Base-by-base conservation (phyloP, 164 flowering plant genomes). In the Pachysandra terminalis region DNA sequence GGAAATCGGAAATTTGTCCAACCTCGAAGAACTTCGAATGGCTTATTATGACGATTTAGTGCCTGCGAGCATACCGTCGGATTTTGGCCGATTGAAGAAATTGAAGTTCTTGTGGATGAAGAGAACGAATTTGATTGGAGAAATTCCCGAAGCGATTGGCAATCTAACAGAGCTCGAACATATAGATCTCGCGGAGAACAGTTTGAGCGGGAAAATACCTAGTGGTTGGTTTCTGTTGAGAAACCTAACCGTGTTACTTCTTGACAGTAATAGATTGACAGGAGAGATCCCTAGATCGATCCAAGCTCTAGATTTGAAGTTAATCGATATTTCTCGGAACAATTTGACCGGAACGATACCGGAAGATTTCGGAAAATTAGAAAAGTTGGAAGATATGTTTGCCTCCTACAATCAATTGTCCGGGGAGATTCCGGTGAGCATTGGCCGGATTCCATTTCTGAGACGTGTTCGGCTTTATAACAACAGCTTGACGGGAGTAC, bases 321-420 rank as follows among this genome's bases (percentile, higher is more conserved):
- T 74, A 0, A 57, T 84, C 19, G 93, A 88, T 70, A 61, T 86
- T 9, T 69, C 79, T 0, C 51, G 13, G 65, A 87, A 87, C 73
- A 73, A 74, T 25, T 63, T 87, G 69, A 79, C 68, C 8, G 92
- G 92, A 19, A 0, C 73, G 16, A 80, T 87, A 1, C 90, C 90
- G 0, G 80, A 76, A 52, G 84, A 61, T 17, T 69, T 87, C 25
- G 87, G 82, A 9, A 83, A 77, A 67, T 65, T 87, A 25, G 51
- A 68, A 27, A 72, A 68, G 0, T 51, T 86, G 76, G 19, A 49
- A 21, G 4, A 56, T 0, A 51, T 87, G 69, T 67, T 58, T 51
- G 62, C 86, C 63, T 80, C 58, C 41, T 6, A 12, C 3, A 87
- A 87, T 62, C 68, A 75, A 15, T 66, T 86, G 0, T 63, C 78